Base-by-base conservation (phyloP, 2,329 filamentous ascomycete species). In the Penicillium sp. region DNA sequence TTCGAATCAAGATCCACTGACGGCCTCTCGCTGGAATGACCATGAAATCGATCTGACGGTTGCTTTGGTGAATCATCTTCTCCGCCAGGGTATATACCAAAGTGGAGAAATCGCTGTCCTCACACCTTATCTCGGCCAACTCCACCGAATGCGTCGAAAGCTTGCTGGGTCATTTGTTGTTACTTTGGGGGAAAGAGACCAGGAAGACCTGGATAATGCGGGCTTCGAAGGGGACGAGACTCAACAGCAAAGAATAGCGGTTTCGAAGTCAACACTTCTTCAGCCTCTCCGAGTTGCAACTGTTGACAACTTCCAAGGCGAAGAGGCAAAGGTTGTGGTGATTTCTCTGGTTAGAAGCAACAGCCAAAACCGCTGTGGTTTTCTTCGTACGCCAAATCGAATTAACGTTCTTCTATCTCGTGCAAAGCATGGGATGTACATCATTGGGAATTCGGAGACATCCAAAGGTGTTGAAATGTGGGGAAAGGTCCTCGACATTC, bases 221-320 rank as follows among this genome's bases (percentile, higher is more conserved):
- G 77, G 78, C 1, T 63, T 74, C 5, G 67, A 69, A 7, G 68
- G 72, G n/a, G 27, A 67, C 13, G 62, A 62, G 11, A 60, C 68
- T n/a, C 45, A 68, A 35, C 63, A 45, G 0, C 19, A 31, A 43
- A 52, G 55, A 3, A 13, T 23, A 8, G 26, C 25, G 6, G 58
- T 62, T 26, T 19, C 29, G 11, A 83, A 80, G 65, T 77, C 74
- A 5, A 78, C 74, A 0, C 73, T 87, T 0, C 66, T 81, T 0
- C 75, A 83, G 25, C 77, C 75, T 1, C 69, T 89, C 3, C 75
- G 84, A 5, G 71, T 88, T 0, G 86, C 88, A 0, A 91, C 87
- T 0, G 82, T 91, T 0, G 88, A 91, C 69, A 92, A 92, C 61
- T 92, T 91, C 54, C 88, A 93, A 64, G 90, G 89, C 0, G 89